phyloP scores from a whole-genome alignment of 2,329 filamentous ascomycete genomes.

The Pseudogymnoascus sp. region DNA sequence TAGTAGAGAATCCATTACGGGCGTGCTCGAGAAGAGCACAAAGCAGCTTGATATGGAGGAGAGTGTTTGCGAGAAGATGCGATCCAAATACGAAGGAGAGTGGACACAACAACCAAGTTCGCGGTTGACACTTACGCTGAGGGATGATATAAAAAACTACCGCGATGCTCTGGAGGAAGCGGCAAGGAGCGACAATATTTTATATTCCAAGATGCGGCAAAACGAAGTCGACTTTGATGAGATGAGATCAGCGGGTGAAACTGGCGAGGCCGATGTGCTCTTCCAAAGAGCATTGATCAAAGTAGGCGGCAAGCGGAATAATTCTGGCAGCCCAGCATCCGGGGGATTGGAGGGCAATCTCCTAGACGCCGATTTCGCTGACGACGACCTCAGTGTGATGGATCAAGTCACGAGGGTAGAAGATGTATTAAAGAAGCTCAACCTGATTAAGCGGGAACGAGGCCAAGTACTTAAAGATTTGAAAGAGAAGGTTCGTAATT shows the following conservation, averaged over 20 bases:
- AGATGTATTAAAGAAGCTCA: conserved; percentile 81
- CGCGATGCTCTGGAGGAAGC: conserved; percentile 85
- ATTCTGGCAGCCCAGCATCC: conserved; percentile 47
- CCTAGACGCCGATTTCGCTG: conserved; percentile 85
- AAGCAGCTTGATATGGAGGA: conserved; percentile 96
- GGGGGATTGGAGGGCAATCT: conserved; percentile 62
- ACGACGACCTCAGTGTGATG: conserved; percentile 68
- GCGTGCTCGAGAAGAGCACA: conserved; percentile 65
- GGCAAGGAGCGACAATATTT: conserved; percentile 71
- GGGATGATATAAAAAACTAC: conserved; percentile 81
- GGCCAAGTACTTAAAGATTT: conserved; percentile 90
- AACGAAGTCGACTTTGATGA: conserved; percentile 87
- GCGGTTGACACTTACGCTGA: conserved; percentile 75
- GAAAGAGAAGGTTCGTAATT: conserved; percentile 74
- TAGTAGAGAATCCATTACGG: conserved; percentile 67
- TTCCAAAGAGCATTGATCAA: conserved; percentile 83
- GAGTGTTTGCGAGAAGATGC: conserved; percentile 97
- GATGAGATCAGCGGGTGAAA: conserved; percentile 83
- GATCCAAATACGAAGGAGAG: conserved; percentile 87
- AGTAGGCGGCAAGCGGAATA: conserved; percentile 53
- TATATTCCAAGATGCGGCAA: conserved; percentile 75
- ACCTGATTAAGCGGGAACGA: conserved; percentile 83
- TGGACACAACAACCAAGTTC: conserved; percentile 98
- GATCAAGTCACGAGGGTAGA: conserved; percentile 88
- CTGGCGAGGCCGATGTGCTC: conserved; percentile 75